Evolutionary conservation across 371 early-diverging fungal genomes (phyloP).

Genomic region (Mucor velutinosus): DNA sequence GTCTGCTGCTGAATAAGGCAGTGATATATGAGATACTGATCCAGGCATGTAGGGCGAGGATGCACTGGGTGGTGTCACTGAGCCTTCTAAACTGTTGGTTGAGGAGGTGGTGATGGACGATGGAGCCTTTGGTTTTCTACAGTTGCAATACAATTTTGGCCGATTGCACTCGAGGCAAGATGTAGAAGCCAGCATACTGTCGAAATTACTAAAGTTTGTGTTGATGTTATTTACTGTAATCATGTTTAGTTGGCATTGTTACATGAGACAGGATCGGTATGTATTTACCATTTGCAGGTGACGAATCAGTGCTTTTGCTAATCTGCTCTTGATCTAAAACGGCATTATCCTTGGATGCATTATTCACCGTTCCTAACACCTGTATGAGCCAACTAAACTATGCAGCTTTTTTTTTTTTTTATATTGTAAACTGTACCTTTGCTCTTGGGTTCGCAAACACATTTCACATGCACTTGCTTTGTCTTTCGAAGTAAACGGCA

Average conservation of each 20-base stretch:
- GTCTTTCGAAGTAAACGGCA: slow-evolving; percentile 74
- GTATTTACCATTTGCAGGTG: neutral
- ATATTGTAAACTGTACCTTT: neutral
- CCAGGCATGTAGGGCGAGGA: neutral
- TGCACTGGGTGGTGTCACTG: slow-evolving; percentile 21
- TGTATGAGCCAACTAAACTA: too few relatives aligned
- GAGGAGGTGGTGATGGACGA: slow-evolving; percentile 3
- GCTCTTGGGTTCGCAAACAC: slow-evolving; percentile 54
- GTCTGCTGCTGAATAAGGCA: neutral
- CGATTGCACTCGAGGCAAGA: slow-evolving; percentile 26
- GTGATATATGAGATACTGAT: neutral
- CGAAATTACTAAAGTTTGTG: neutral
- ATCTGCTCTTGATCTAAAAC: neutral
- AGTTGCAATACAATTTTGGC: slow-evolving; percentile 22
- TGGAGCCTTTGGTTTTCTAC: neutral
- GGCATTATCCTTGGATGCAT: neutral
- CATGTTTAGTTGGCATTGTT: neutral
- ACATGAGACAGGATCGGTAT: neutral
- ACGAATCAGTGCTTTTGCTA: neutral
- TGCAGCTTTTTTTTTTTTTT: too few relatives aligned
- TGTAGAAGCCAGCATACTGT: neutral
- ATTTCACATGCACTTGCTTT: slow-evolving; percentile 74
- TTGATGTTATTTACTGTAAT: neutral
- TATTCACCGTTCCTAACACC: too few relatives aligned
- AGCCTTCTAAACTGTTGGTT: slow-evolving; percentile 30